Conservation (phyloP, 1,284 basidiomycete genomes). For the Puccinia polysora region DNA sequence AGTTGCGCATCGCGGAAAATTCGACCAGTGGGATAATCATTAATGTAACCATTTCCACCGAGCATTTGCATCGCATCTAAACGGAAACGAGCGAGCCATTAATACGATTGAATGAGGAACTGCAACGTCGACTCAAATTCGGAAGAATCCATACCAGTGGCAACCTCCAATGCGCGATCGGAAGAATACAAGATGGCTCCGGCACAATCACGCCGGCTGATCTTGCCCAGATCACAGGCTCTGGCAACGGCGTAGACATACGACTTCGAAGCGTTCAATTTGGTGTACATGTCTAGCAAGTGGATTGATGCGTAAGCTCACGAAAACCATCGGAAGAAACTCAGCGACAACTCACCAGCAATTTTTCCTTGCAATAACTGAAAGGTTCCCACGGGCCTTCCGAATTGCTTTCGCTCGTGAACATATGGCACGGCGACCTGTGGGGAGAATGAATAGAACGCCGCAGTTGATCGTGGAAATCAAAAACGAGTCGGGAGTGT, state of each 20-base stretch:
- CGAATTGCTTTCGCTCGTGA: conserved; percentile 86
- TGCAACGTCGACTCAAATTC: not conserved
- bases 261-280: conserved; percentile 75
- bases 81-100: not conserved
- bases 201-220: conserved; percentile 81
- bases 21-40: conserved; percentile 81
- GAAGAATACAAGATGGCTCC: conserved; percentile 86
- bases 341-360: conserved; percentile 48
- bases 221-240: conserved; percentile 74
- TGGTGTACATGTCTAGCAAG: conserved; percentile 82
- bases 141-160: conserved; percentile 56
- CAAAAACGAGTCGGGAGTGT: not conserved
- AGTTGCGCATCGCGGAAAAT: conserved; percentile 76
- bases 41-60: conserved; percentile 88
- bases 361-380: conserved; percentile 86
- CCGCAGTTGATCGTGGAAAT: not conserved
- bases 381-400: conserved; percentile 78
- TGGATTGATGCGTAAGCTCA: too few species aligned
- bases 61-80: conserved; percentile 80
- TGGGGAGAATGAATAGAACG: not conserved
- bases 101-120: too few species aligned
- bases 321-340: too few species aligned
- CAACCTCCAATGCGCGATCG: conserved; percentile 82
- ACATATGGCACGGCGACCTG: conserved; percentile 82
- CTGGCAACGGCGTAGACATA: conserved; percentile 89